These are phyloP conservation scores for Mycoemilia scoparia DNA, from an alignment of 192 early-diverging fungal species.

Conservation along the genomic window DNA sequence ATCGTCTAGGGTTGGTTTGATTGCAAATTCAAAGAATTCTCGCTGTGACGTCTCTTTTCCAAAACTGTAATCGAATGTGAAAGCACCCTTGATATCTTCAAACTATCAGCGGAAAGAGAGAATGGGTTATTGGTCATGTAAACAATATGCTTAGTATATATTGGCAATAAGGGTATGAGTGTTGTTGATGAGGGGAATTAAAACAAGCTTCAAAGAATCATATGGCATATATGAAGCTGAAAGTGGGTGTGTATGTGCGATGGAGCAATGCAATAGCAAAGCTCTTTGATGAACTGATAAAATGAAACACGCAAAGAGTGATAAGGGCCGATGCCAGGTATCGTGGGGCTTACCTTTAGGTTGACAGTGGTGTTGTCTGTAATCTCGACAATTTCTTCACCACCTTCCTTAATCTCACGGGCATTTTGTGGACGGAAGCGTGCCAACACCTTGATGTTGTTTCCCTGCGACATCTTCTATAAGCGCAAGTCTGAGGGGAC, in stretches of 20 bases:
- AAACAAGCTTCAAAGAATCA: too few species aligned
- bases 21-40: constrained; percentile 80
- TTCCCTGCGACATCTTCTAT: constrained; percentile 36
- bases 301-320: too few species aligned
- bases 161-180: not conserved
- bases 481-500: not conserved
- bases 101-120: constrained; percentile 29
- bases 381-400: constrained; percentile 65
- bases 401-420: constrained; percentile 77
- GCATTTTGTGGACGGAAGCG: constrained; percentile 92
- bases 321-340: too few species aligned
- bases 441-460: constrained; percentile 93
- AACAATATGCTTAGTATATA: not conserved
- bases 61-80: constrained; percentile 88
- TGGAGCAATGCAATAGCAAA: too few species aligned
- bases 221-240: too few species aligned
- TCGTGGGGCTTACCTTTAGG: constrained; percentile 20
- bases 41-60: constrained; percentile 65
- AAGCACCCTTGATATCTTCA: constrained; percentile 46
- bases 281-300: too few species aligned
- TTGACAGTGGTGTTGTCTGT: constrained; percentile 41
- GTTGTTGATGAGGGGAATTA: too few species aligned
- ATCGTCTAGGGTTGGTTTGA: constrained; percentile 81
- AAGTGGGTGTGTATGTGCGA: too few species aligned
- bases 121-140: constrained; percentile 1